Base-by-base conservation (phyloP, 768 basidiomycete species). In the Boletales sp. region DNA sequence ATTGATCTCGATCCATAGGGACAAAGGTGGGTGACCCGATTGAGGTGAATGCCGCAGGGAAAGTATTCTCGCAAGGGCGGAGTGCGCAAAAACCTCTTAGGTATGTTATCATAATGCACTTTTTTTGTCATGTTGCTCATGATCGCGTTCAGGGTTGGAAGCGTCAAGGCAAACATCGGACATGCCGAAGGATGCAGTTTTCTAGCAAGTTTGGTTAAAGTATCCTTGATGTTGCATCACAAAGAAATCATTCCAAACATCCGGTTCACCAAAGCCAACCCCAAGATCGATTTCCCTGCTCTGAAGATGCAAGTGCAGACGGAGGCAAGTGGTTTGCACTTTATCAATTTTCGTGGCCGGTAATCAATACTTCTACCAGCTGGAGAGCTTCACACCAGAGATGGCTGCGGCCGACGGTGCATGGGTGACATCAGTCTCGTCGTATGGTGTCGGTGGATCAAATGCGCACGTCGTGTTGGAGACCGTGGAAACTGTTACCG, bases 11-110 rank as follows among this genome's bases (percentile, higher is more conserved):
- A 39, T 40, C 19, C 2, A 27, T 35, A 61, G 60, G 60, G 32
- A 79, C 79, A 3, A 69, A 72, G 34, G 67, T 62, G 29, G 79
- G 77, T 0, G 79, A 80, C 52, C 77, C 79, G 2, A 74, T 70
- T 1, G 79, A 80, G 55, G 73, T 73, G 10, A 79, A 78, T 48
- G 74, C 73, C 63, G 74, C 75, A 18, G 77, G 77, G 1, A 61
- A 62, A 31, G 53, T 67, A 8, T 71, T 72, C 37, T 56, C 64
- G 24, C 43, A 62, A 31, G 55, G 58, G 9, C 56, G 63, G 5
- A 50, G 58, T 29, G 48, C 3, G 15, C 44, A 52, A 27, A 60
- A 54, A 19, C 46, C 50, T 15, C 61, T 64, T 21, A 52, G 58
- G 61, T 62, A 30, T 17, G 51, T 34, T 17, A 9, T 11, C 15